These are phyloP conservation scores for Sporobolomyces pararoseus DNA, from an alignment of 768 basidiomycete genomes.

Conservation along the genomic window DNA sequence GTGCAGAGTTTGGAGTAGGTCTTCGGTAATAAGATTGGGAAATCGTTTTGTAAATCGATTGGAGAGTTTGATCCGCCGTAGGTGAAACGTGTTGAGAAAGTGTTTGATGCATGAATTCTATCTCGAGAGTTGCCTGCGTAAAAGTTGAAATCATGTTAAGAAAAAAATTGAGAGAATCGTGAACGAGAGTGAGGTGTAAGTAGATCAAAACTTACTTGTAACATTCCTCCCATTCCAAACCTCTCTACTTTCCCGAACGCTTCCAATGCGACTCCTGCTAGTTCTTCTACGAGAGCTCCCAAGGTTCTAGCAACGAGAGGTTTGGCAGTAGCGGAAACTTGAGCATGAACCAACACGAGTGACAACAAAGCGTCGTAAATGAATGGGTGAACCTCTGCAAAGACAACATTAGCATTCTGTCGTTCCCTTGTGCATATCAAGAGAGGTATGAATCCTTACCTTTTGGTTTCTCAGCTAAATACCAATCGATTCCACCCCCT, in stretches of 20 bases:
- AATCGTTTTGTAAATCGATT: slow-evolving; percentile 89
- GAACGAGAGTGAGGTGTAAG: not conserved
- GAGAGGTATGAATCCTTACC: slow-evolving; percentile 54
- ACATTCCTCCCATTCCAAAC: slow-evolving; percentile 98
- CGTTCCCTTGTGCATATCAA: not conserved
- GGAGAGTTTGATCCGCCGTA: slow-evolving; percentile 73
- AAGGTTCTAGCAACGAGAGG: slow-evolving; percentile 76
- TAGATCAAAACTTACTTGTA: slow-evolving; percentile 62
- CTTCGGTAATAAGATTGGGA: slow-evolving; percentile 85
- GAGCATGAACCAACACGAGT: slow-evolving; percentile 86
- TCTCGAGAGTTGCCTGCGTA: slow-evolving; percentile 87
- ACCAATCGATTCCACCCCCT: slow-evolving; percentile 82
- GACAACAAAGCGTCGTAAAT: slow-evolving; percentile 84
- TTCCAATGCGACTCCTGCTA: slow-evolving; percentile 74
- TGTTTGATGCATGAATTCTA: slow-evolving; percentile 98
- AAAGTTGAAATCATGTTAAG: not conserved
- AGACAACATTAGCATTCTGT: not conserved
- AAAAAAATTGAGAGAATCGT: no score
- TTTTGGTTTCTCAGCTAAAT: slow-evolving; percentile 83
- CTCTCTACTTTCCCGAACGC: slow-evolving; percentile 84
- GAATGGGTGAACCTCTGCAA: slow-evolving; percentile 83
- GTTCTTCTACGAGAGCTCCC: slow-evolving; percentile 71
- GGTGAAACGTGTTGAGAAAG: slow-evolving; percentile 81
- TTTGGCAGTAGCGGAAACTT: slow-evolving; percentile 75
- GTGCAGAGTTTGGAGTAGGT: slow-evolving; percentile 62